A percentile compares a stretch with the other conserved stretches of the same genome.
Conservation (phyloP, 305 asterid genomes). For the Fraxinus latifolia region DNA sequence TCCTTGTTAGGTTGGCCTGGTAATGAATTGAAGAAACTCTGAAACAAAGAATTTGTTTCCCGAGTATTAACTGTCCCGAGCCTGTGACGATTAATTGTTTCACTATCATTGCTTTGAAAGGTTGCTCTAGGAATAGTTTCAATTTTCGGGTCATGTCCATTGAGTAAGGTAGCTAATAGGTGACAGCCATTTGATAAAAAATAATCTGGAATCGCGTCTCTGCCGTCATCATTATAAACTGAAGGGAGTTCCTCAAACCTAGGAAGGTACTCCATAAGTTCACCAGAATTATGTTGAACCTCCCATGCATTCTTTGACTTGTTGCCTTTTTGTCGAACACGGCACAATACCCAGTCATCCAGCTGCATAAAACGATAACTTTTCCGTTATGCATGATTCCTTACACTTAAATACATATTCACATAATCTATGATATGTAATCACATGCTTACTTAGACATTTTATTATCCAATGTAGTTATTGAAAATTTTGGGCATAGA, state of each 20-base stretch:
- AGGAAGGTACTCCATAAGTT: slow-evolving; percentile 13
- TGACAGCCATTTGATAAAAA: slow-evolving; percentile 41
- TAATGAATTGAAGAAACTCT: not conserved
- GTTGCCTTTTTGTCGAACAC: slow-evolving; percentile 59
- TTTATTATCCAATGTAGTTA: not conserved
- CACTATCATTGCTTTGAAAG: slow-evolving; percentile 15
- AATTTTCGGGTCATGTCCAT: slow-evolving; percentile 28
- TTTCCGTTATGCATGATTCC: not conserved
- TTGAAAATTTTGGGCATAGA: not conserved
- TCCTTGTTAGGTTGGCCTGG: not conserved
- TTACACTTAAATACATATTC: not conserved
- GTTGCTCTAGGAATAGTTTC: slow-evolving; percentile 20
- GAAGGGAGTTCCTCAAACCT: slow-evolving; percentile 27
- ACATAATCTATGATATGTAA: not conserved
- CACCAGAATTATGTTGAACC: slow-evolving; percentile 24
- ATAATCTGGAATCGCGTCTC: slow-evolving; percentile 33
- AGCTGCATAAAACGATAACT: slow-evolving; percentile 30
- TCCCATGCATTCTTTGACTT: slow-evolving; percentile 49
- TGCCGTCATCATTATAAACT: not conserved
- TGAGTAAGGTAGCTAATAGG: slow-evolving; percentile 31
- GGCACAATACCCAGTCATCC: slow-evolving; percentile 66
- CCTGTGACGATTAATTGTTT: not conserved
- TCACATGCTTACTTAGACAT: not conserved
- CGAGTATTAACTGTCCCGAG: not conserved
- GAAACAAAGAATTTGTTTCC: not conserved